These are phyloP conservation scores for Penicillium odoratum DNA, from an alignment of 495 filamentous ascomycete species.

Conservation along the genomic window DNA sequence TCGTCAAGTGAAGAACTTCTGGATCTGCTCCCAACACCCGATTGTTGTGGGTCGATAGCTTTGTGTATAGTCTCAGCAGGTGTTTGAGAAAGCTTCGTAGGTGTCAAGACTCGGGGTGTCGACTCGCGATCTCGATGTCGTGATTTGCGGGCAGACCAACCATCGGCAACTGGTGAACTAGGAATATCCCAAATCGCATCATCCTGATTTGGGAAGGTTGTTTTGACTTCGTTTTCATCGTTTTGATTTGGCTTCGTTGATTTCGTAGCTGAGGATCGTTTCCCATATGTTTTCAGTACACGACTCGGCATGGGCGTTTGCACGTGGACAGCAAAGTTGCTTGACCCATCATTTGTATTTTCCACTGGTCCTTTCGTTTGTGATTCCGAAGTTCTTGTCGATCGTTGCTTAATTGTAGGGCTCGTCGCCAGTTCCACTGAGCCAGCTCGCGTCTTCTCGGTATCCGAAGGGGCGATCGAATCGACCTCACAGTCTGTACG, in stretches of 20 bases:
- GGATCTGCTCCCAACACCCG: not conserved
- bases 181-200: conserved; percentile 26
- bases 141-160: conserved; percentile 11
- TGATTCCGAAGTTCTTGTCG: not conserved
- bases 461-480: conserved; percentile 10
- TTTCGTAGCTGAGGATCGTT: conserved; percentile 14
- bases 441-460: not conserved
- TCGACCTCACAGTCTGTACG: not conserved
- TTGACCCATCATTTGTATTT: not conserved
- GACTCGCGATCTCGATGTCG: conserved; percentile 6
- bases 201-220: conserved; percentile 1
- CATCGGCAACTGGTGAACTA: conserved; percentile 12
- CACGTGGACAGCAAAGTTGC: not conserved
- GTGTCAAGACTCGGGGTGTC: conserved; percentile 11
- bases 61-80: not conserved
- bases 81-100: not conserved
- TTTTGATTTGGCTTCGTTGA: not conserved
- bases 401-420: not conserved
- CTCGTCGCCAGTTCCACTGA: conserved; percentile 1
- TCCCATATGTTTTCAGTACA: conserved; percentile 16
- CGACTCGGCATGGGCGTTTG: not conserved
- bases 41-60: not conserved
- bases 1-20: conserved; percentile 34
- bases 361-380: not conserved
- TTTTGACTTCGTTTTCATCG: not conserved